A percentile compares a stretch with the other conserved stretches of the same genome.
Conservation (phyloP, 306 rosid species). For the Morella rubra region DNA sequence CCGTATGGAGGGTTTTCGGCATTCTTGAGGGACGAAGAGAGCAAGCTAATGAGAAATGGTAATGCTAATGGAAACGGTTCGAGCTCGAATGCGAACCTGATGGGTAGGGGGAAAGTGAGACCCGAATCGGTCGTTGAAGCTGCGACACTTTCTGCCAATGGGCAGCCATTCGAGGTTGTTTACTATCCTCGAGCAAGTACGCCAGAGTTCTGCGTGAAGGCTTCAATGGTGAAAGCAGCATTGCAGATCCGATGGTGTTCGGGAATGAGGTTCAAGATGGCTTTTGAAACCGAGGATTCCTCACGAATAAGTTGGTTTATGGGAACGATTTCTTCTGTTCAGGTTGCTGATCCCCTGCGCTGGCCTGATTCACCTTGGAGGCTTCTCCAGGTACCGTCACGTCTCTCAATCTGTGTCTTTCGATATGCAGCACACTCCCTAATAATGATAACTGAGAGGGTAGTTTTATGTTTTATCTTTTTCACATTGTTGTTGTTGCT, state of each 20-base stretch:
- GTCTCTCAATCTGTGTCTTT: not conserved
- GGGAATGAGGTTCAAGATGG: constrained; percentile 96
- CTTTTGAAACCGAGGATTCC: constrained; percentile 90
- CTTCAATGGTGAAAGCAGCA: constrained; percentile 64
- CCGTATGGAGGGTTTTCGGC: constrained; percentile 63
- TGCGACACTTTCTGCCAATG: constrained; percentile 62
- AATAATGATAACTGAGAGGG: not conserved
- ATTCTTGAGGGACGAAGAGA: constrained; percentile 56
- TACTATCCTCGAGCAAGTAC: constrained; percentile 90
- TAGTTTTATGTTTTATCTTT: not conserved
- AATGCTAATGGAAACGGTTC: constrained; percentile 46
- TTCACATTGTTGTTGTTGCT: not conserved
- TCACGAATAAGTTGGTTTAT: constrained; percentile 85
- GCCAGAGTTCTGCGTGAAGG: constrained; percentile 88
- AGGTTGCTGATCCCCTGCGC: constrained; percentile 64
- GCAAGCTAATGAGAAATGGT: constrained; percentile 45
- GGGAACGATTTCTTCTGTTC: constrained; percentile 86
- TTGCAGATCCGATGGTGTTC: constrained; percentile 67
- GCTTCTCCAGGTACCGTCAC: constrained; percentile 77
- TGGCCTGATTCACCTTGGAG: constrained; percentile 99
- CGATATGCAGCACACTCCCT: not conserved
- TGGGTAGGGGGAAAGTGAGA: constrained; percentile 63
- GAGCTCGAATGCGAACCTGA: constrained; percentile 40
- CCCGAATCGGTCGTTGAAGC: constrained; percentile 78
- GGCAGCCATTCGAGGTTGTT: constrained; percentile 78